A percentile compares a stretch with the other conserved stretches of the same genome.
These are phyloP conservation scores for Enteropsectra breve DNA, from an alignment of 371 early-diverging fungal species.

Conservation along the genomic window DNA sequence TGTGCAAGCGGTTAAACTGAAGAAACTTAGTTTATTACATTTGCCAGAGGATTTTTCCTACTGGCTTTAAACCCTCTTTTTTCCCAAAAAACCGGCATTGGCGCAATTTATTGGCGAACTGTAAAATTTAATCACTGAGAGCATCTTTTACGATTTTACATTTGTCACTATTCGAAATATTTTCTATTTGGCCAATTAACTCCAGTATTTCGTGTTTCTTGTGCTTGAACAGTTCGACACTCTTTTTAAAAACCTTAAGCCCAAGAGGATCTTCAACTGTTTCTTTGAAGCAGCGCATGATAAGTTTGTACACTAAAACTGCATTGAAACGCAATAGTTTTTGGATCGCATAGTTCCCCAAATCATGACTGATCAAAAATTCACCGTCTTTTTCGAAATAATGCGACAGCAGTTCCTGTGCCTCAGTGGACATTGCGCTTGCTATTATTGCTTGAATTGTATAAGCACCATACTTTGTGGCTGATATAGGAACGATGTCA, in stretches of 20 bases:
- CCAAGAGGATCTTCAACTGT: constrained; percentile 49
- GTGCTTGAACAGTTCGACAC: constrained; percentile 42
- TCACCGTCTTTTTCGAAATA: constrained; percentile 48
- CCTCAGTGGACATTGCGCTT: constrained; percentile 9
- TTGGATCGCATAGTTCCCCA: constrained; percentile 61
- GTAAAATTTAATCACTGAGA: too few relatives aligned
- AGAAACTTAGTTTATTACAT: too few relatives aligned
- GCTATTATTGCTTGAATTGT: constrained; percentile 55
- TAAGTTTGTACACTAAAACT: constrained; percentile 43
- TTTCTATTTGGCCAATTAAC: not conserved
- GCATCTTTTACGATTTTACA: not conserved
- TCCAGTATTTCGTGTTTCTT: constrained; percentile 32
- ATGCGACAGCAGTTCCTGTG: constrained; percentile 36
- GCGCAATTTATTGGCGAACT: too few relatives aligned
- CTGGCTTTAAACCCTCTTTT: too few relatives aligned
- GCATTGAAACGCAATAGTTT: constrained; percentile 49
- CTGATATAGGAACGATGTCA: constrained; percentile 54
- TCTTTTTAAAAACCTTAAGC: constrained; percentile 53
- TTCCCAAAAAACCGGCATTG: too few relatives aligned
- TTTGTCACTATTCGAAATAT: not conserved
- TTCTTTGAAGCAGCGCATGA: constrained; percentile 38
- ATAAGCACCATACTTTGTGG: constrained; percentile 61
- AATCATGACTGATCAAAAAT: constrained; percentile 53
- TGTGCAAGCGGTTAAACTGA: too few relatives aligned
- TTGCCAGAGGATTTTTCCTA: too few relatives aligned